Evolutionary conservation across 2,329 filamentous ascomycete genomes (phyloP), one percentile per base, ranked within the genome.

Genomic region (Claviceps sp.): DNA sequence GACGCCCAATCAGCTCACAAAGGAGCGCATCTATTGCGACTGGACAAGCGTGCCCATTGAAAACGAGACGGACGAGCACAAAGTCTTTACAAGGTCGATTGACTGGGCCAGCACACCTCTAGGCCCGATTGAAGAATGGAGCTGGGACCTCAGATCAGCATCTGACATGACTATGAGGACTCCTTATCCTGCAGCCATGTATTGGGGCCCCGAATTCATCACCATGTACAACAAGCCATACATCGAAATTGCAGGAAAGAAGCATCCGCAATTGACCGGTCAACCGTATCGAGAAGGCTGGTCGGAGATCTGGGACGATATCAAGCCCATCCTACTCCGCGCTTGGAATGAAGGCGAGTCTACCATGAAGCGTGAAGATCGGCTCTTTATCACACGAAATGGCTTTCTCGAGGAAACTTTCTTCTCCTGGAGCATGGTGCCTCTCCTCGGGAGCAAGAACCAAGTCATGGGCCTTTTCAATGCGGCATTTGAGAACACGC

Each of bases 331-430:
- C 0, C 85, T 91, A 56, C 70, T 75, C 19, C 80, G 73, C 55
- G 87, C 86, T 1, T 78, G 76, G 63, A 66, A 76, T 43, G 84
- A 81, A 3, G 87, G 86, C 0, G 81, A 88, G 66, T 83, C 86
- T 0, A 87, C 82, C 0, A 87, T 89, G 84, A 90, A 89, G 64
- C 82, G 89, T 57, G 86, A 90, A 58, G 85, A 90, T 56, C 81
- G 80, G 51, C 71, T 90, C 1, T 88, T 89, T 60, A 75, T 91
- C 34, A 71, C 75, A 47, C 78, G 86, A 13, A 78, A 79, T 55
- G 78, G 81, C 1, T 87, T 78, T 55, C 66, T 87, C 1, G 85
- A 93, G 65, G 87, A 91, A 62, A 81, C 84, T 0, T 90, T 86
- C 62, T 90, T 90, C 63, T 86, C 83, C 13, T 90, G 85, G 85